Conservation (phyloP, 495 filamentous ascomycete species). For the Penicillium pulvis region DNA sequence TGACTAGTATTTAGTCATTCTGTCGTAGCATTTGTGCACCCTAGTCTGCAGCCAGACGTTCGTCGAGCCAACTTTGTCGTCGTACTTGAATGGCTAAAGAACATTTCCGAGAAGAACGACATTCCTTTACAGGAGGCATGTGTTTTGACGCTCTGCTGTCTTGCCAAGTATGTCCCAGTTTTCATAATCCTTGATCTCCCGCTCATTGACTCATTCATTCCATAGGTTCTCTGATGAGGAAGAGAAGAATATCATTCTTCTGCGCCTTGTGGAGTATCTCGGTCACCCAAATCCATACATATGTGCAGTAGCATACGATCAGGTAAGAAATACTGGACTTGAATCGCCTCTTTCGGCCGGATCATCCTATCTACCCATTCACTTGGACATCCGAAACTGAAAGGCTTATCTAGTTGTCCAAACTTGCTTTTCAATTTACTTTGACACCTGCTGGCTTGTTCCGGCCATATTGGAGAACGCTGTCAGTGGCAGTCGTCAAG, state of each 20-base stretch:
- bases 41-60: conserved; percentile 44
- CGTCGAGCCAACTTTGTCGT: conserved; percentile 65
- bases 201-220: background rate
- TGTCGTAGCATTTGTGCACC: conserved; percentile 64
- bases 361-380: background rate
- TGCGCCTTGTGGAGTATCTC: conserved; percentile 82
- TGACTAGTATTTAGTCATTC: conserved; percentile 56
- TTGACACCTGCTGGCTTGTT: conserved; percentile 67
- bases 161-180: conserved; percentile 59
- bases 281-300: conserved; percentile 80
- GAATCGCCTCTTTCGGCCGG: background rate
- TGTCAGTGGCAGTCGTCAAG: conserved; percentile 78
- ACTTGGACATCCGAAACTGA: conserved; percentile 8
- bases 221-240: conserved; percentile 65
- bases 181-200: background rate
- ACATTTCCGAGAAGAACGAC: conserved; percentile 64
- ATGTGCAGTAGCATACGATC: conserved; percentile 76
- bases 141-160: conserved; percentile 78
- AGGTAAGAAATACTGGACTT: conserved; percentile 50
- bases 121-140: conserved; percentile 75
- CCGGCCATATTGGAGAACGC: conserved; percentile 80
- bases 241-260: conserved; percentile 80
- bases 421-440: conserved; percentile 64
- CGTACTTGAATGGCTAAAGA: conserved; percentile 68
- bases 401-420: conserved; percentile 46